These are phyloP conservation scores for Botryotinia convoluta DNA, from an alignment of 2,329 filamentous ascomycete species.

Conservation along the genomic window DNA sequence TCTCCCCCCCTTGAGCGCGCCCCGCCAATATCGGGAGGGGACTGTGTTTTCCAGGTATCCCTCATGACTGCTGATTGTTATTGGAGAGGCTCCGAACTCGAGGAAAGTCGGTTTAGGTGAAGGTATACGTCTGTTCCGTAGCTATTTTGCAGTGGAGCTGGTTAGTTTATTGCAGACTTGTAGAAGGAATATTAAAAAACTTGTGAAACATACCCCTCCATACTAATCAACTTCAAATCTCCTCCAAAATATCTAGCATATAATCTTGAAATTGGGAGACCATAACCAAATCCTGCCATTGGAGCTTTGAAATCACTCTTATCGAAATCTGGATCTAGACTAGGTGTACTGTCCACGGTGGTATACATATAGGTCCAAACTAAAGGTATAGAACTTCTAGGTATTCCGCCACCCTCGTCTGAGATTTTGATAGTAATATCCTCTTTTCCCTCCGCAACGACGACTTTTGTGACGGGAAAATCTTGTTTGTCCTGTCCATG, in stretches of 20 bases:
- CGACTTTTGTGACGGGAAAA: constrained; percentile 95
- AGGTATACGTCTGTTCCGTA: constrained; percentile 99
- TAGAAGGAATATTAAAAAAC: constrained; percentile 12
- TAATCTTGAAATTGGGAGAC: constrained; percentile 85
- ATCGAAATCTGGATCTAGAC: constrained; percentile 94
- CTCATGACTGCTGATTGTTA: constrained; percentile 82
- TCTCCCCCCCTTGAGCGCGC: constrained; percentile 44
- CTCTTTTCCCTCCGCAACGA: constrained; percentile 95
- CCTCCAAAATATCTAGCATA: constrained; percentile 98
- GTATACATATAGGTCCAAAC: constrained; percentile 99
- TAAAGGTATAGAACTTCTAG: constrained; percentile 85
- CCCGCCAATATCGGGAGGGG: not conserved
- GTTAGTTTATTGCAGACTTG: constrained; percentile 25
- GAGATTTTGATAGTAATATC: constrained; percentile 99
- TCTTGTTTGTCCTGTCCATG: constrained; percentile 94
- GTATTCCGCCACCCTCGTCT: constrained; percentile 95
- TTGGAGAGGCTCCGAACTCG: constrained; percentile 93
- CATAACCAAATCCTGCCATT: constrained; percentile 99
- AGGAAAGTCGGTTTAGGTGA: constrained; percentile 92
- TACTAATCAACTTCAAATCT: constrained; percentile 95
- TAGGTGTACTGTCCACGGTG: constrained; percentile 93
- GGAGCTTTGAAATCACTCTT: constrained; percentile 99
- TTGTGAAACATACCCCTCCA: constrained; percentile 78
- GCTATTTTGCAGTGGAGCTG: constrained; percentile 45
- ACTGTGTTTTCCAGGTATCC: constrained; percentile 43